Base-by-base conservation (phyloP, 441 rosid genomes). In the Gossypium gossypioides region DNA sequence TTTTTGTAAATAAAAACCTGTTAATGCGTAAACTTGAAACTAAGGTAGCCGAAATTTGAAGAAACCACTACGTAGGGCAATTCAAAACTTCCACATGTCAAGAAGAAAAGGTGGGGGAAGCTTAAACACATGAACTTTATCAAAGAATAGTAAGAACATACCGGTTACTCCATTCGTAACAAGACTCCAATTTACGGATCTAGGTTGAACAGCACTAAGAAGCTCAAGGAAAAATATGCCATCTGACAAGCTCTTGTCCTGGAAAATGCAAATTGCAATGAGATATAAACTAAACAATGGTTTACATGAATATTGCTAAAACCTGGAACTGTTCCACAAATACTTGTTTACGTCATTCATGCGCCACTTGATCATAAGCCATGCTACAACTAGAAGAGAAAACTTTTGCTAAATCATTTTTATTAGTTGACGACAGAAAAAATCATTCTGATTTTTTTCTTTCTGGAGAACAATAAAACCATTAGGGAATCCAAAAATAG, bases 141-240 rank as follows among this genome's bases (percentile, higher is more conserved):
- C 18, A 13, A 44, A 44, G n/a, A 18, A 55, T 16, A 18, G 44
- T 62, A 34, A 54, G 64, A 44, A 15, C 50, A 57, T 81, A 87
- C 94, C 89, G 0, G 85, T 82, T 61, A 77, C 84, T 75, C 91
- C 91, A 69, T 85, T 86, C 16, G 89, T 89, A 27, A 87, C 94
- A 42, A 89, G 86, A 78, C 88, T 81, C 91, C 94, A 86, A 57
- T 85, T 87, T 3, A 87, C 91, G 6, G 81, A 79, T 83, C 87
- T 86, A 75, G 89, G 86, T 73, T 86, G 89, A 70, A 89, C 94
- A 21, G 88, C 85, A 69, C 94, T 85, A 0, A 89, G 84, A 70
- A 89, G 83, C 76, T 89, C 91, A 69, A 89, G 82, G 81, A 87
- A 89, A 75, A 89, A 87, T 16, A 84, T 85, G 54, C 94, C 94